Conservation (phyloP, 2,329 filamentous ascomycete species). For the Apiospora kogelbergensis region DNA sequence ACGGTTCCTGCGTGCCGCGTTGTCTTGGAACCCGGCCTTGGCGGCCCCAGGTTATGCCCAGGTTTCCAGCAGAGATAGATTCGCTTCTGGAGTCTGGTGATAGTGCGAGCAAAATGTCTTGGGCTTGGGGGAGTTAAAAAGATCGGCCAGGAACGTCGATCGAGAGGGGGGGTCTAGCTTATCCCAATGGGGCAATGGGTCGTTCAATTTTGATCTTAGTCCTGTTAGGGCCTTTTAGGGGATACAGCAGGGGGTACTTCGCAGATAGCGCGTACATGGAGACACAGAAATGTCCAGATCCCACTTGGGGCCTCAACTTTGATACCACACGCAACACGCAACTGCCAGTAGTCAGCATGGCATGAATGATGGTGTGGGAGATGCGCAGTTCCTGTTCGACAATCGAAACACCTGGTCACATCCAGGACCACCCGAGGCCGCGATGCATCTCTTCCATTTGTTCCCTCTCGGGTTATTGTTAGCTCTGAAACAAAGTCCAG, state of each 20-base stretch:
- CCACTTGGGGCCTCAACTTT: neutral
- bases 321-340: neutral
- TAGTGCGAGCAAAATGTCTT: neutral
- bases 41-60: neutral
- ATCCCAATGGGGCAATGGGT: neutral
- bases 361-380: neutral
- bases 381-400: neutral
- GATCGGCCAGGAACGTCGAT: conserved; percentile 7
- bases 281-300: neutral
- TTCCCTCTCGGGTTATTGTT: conserved; percentile 7
- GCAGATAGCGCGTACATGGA: neutral
- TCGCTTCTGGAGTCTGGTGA: neutral
- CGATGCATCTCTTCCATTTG: conserved; percentile 1
- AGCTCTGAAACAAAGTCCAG: conserved; percentile 4
- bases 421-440: conserved; percentile 1
- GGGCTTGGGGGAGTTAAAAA: neutral
- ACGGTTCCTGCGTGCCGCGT: neutral
- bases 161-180: neutral
- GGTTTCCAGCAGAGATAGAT: neutral
- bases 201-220: neutral
- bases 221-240: no score
- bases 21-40: neutral
- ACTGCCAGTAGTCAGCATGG: neutral
- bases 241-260: no score
- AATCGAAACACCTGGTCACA: conserved; percentile 6